Conservation (phyloP, 306 rosid genomes). For the Castanopsis chinensis region DNA sequence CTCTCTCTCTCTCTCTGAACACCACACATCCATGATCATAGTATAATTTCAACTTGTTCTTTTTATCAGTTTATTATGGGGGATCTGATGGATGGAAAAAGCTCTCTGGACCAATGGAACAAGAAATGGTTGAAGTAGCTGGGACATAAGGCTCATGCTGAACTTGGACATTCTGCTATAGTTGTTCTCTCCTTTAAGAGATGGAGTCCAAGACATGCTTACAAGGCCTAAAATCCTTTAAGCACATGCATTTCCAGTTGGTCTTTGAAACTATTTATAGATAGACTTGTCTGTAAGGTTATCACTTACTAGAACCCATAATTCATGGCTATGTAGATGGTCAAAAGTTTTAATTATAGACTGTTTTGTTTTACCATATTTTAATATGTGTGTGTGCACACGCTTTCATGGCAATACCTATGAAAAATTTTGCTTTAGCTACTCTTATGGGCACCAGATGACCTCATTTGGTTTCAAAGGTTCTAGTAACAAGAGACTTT, state of each 20-base stretch:
- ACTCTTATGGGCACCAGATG: background rate
- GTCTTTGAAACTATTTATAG: background rate
- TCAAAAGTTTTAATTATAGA: background rate
- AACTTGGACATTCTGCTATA: conserved; percentile 13
- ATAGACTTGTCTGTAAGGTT: background rate
- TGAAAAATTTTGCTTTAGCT: background rate
- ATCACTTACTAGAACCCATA: background rate
- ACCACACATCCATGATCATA: background rate
- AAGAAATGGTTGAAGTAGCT: conserved; percentile 88
- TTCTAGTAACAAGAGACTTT: no score
- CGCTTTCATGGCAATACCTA: background rate
- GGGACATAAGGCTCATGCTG: conserved; percentile 34
- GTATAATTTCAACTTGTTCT: conserved; percentile 1
- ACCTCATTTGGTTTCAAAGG: background rate
- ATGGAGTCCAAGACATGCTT: no score
- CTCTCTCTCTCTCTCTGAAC: background rate
- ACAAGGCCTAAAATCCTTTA: background rate
- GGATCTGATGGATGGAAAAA: conserved; percentile 93
- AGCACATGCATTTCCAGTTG: background rate
- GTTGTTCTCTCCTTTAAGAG: background rate
- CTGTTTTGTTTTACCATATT: background rate
- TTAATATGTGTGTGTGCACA: background rate
- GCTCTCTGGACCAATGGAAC: conserved; percentile 86
- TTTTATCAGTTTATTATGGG: conserved; percentile 62
- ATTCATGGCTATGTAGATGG: background rate